phyloP scores from a whole-genome alignment of 352 stramenopile genomes.

The Pythium monospermum region DNA sequence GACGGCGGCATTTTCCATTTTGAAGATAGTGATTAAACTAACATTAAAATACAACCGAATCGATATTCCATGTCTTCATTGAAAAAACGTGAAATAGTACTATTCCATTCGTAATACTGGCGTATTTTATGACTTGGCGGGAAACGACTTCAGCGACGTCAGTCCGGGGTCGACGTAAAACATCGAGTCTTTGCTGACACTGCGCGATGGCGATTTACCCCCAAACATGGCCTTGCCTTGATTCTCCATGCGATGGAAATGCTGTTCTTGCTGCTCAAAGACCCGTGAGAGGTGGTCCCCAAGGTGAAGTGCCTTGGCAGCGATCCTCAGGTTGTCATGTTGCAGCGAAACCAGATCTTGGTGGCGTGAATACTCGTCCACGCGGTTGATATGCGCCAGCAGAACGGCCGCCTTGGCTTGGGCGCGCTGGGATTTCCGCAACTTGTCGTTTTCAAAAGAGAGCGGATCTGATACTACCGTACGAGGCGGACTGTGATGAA shows the following conservation, averaged over 20 bases:
- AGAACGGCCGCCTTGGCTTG: constrained; percentile 33
- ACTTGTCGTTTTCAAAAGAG: constrained; percentile 49
- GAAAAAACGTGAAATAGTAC: no score
- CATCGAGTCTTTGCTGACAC: constrained; percentile 58
- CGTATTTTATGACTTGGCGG: no score
- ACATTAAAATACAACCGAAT: no score
- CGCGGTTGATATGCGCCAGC: constrained; percentile 42
- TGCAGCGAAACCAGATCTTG: constrained; percentile 29
- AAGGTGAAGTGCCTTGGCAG: constrained; percentile 38
- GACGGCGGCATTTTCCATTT: constrained; percentile 75
- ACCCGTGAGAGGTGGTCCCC: constrained; percentile 36
- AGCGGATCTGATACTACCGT: constrained; percentile 12
- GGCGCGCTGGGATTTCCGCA: constrained; percentile 27
- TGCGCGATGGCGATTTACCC: constrained; percentile 27
- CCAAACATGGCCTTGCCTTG: constrained; percentile 42
- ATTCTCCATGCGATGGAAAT: constrained; percentile 26
- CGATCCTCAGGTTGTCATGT: constrained; percentile 37
- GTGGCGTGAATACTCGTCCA: constrained; percentile 37
- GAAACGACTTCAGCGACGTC: neutral
- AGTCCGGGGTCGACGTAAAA: constrained; percentile 29
- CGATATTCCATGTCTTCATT: no score
- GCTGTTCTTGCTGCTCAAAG: constrained; percentile 39
- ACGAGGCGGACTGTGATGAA: constrained; percentile 1
- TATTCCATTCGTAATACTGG: no score
- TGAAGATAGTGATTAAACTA: constrained; percentile 48